Evolutionary conservation across 805 yeast genomes (phyloP), one percentile per base, ranked within the genome.

Genomic region (Sugiyamaella lignohabitans): DNA sequence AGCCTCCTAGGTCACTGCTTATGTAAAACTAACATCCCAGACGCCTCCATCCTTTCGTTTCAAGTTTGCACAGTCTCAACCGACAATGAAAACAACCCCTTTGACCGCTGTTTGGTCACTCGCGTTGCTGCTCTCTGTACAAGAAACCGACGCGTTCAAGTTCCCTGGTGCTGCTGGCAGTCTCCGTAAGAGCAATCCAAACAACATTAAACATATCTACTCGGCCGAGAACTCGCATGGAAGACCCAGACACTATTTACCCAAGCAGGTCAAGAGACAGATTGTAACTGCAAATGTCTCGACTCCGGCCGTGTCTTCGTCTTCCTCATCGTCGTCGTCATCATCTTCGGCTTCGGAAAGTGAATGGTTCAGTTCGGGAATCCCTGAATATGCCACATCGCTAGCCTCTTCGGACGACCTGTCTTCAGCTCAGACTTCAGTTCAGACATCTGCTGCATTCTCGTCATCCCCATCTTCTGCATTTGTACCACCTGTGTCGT

Each of bases 201-300:
- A 4, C 39, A 23, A n/a, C n/a, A n/a, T n/a, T n/a, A n/a, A n/a
- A n/a, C n/a, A n/a, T 22, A 24, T 40, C 17, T 14, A 8, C 14
- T 8, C 32, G 8, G 14, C 8, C 8, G 32, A 27, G 14, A 8
- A 27, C 32, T 27, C 32, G 8, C 32, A 27, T 27, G 14, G 8
- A 8, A 40, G 39, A 18, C 58, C 58, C 3, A 35, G 46, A 27
- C 50, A 48, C 35, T 54, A 51, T 45, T 34, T 29, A 24, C 54
- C 49, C 14, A 21, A 37, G 16, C 35, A 38, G 2, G 50, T 53
- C 32, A 50, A 50, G 42, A 46, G 58, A 39, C 58, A 54, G 39
- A 41, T 54, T 21, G 49, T 51, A 20, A 50, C 38, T 35, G 50
- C 39, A 20, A 53, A 51, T 35, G 42, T 48, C 29, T 24, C 47